These are phyloP conservation scores for Backusella parvicylindrica DNA, from an alignment of 192 early-diverging fungal species.

Conservation along the genomic window DNA sequence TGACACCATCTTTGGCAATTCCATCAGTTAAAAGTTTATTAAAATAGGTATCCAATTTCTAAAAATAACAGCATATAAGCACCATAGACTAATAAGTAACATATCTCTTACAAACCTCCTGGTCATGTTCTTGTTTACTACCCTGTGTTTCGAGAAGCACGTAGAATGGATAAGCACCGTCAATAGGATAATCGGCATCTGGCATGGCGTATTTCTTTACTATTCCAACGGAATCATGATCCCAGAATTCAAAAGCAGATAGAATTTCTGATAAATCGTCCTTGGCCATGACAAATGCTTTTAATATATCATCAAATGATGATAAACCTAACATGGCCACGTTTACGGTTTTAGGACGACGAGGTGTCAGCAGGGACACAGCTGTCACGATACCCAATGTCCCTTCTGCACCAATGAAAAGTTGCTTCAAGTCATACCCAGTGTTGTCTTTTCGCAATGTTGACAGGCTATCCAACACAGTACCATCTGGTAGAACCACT, in stretches of 20 bases:
- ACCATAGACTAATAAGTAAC: not conserved
- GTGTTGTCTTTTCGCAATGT: slow-evolving; percentile 97
- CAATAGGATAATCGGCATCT: slow-evolving; percentile 60
- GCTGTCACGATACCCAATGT: slow-evolving; percentile 92
- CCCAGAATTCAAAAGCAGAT: slow-evolving; percentile 98
- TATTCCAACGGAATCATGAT: slow-evolving; percentile 63
- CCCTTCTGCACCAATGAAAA: slow-evolving; percentile 97
- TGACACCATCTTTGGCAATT: slow-evolving; percentile 77
- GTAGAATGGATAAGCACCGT: slow-evolving; percentile 69
- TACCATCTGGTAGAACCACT: slow-evolving; percentile 87
- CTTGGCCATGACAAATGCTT: slow-evolving; percentile 74
- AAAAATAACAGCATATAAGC: not conserved
- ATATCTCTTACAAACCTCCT: slow-evolving; percentile 41
- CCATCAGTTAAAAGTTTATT: slow-evolving; percentile 68
- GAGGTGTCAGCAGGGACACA: slow-evolving; percentile 83
- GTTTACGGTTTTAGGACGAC: slow-evolving; percentile 60
- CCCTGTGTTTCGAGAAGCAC: slow-evolving; percentile 92
- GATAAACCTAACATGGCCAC: slow-evolving; percentile 76
- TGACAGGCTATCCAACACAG: slow-evolving; percentile 75
- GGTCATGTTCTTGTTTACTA: slow-evolving; percentile 87
- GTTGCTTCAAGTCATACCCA: slow-evolving; percentile 95
- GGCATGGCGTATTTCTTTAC: slow-evolving; percentile 65
- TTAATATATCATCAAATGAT: slow-evolving; percentile 74
- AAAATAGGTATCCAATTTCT: slow-evolving; percentile 75
- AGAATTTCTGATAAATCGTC: slow-evolving; percentile 84